Evolutionary conservation across 2,329 filamentous ascomycete species (phyloP), one percentile per base, ranked within the genome.

Genomic region (Scleromitrula shiraiana): DNA sequence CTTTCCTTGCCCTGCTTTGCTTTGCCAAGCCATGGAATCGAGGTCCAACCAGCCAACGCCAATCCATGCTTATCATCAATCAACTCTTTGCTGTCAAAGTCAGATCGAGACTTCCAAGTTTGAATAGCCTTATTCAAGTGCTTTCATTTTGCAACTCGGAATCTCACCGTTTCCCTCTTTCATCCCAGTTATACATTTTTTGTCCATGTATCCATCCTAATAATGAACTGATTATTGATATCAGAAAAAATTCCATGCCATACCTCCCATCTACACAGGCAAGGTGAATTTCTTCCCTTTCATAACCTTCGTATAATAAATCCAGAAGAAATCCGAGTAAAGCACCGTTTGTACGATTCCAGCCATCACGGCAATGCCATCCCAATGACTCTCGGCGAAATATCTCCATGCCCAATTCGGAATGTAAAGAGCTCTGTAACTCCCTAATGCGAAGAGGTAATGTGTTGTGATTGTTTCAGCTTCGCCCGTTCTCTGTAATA

Each of bases 381-480:
- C 90, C 59, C 84, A 85, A 66, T 88, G 83, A 42, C 78, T 73
- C 67, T 95, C 89, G 43, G 78, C 76, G 59, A 86, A 78, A 70
- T 91, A 97, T 48, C 93, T 77, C 70, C 88, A 97, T 61, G 97
- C 82, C 93, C 93, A 98, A 72, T 98, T 98, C 57, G 93, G 93
- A 59, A 98, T 98, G 70, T 98, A 98, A 49, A 98, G 75, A 3
- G 90, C 88, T 49, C 93, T 78, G 73, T 98, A 98, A 54, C 83
- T 73, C 27, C 93, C 93, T 30, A 98, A 75, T 12, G 94, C 91
- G 64, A 95, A 95, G 35, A 98, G 78, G 67, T 98, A 98, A 70
- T 98, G 91, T 1, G 90, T 95, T 10, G 93, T 98, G 64, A 98
- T 98, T n/a, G 93, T 96, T 71, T 98, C 93, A 9, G 93, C 94